Base-by-base conservation (phyloP, 495 filamentous ascomycete genomes). In the Aspergillus bertholletiae region DNA sequence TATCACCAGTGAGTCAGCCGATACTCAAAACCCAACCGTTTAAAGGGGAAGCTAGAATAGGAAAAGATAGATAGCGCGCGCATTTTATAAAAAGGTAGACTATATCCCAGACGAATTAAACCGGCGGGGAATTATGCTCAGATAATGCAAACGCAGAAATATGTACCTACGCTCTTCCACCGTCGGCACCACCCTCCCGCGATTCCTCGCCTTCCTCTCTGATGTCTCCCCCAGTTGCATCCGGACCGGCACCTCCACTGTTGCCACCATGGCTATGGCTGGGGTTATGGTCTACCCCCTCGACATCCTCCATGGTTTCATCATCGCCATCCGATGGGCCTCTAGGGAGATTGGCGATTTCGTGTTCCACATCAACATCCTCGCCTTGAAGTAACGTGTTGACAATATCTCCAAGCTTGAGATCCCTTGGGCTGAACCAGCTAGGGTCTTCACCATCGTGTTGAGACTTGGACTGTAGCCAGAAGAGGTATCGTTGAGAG, bases 151-250 rank as follows among this genome's bases (percentile, higher is more conserved):
- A 62, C 56, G 58, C 58, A 65, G 72, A 74, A 74, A 73, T 75
- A 69, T 77, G 76, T 73, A 97, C 94, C 94, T 97, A 98, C 94
- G 93, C 92, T 96, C 92, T 82, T 74, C 89, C 95, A 57, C 95
- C 94, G 73, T 97, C 93, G 53, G 89, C 92, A 64, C 95, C 95
- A 49, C 92, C 94, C 64, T 96, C 90, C 70, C 94, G 78, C 24
- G 90, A 83, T 55, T 84, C 84, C 70, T 89, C 84, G 53, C 95
- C 95, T 65, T 97, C 94, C 63, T 94, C 86, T 64, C 93, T 80
- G 51, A 96, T 76, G 71, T 97, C 90, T 32, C 91, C 92, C 11
- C 92, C 93, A 1, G 92, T 94, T 43, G 91, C 89, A 70, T 81
- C 92, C 13, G 88, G 75, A 28, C 90, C 92, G 55, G 92, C 92